phyloP scores from a whole-genome alignment of 2,329 filamentous ascomycete species.

The Microdochium bolleyi region DNA sequence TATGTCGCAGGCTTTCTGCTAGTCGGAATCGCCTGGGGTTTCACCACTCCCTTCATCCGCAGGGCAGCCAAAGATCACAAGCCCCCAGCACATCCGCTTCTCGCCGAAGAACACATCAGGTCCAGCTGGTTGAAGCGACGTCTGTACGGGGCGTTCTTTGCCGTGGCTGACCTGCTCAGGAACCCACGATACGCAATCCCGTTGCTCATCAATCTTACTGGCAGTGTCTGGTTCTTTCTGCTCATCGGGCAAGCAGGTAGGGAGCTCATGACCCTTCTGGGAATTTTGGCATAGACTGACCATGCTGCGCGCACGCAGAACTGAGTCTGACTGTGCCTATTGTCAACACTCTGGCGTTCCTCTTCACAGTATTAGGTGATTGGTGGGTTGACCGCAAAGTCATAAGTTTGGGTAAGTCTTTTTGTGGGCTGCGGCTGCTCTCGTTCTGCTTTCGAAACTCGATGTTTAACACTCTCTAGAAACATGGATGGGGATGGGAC shows the following conservation, averaged over 20 bases:
- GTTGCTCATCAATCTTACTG: conserved; percentile 79
- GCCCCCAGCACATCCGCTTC: conserved; percentile 48
- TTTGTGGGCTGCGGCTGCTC: background rate
- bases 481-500: conserved; percentile 72
- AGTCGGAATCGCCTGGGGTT: conserved; percentile 86
- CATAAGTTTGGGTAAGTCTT: conserved; percentile 64
- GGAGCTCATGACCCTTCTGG: conserved; percentile 21
- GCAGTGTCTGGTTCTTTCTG: conserved; percentile 94
- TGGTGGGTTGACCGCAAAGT: conserved; percentile 93
- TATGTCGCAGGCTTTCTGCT: conserved; percentile 85
- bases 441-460: background rate
- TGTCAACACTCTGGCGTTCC: conserved; percentile 85
- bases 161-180: conserved; percentile 67
- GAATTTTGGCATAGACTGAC: background rate
- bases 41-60: conserved; percentile 89
- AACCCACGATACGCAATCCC: conserved; percentile 83
- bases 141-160: conserved; percentile 60
- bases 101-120: conserved; percentile 40
- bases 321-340: conserved; percentile 90
- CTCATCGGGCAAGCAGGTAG: conserved; percentile 85
- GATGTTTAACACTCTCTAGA: conserved; percentile 37
- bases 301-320: conserved; percentile 44
- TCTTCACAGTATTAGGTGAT: conserved; percentile 93
- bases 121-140: conserved; percentile 55
- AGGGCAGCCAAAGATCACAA: conserved; percentile 71